Percentiles rank a stretch among this genome's conserved stretches.
phyloP scores from a whole-genome alignment of 805 yeast species.

The Barnettozyma salicaria region DNA sequence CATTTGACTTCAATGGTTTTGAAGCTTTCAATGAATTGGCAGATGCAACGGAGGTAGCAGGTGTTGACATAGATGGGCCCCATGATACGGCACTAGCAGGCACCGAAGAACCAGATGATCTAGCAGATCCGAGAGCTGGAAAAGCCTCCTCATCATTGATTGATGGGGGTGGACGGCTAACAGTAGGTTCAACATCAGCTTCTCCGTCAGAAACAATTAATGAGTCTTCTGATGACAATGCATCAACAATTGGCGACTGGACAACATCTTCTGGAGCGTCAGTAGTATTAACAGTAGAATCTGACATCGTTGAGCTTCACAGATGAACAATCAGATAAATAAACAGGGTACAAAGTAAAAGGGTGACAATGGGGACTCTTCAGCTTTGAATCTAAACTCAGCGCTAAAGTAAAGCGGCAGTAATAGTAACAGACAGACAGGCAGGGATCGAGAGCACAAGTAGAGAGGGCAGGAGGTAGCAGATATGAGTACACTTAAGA shows the following conservation, averaged over 20 bases:
- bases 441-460: too few relatives aligned
- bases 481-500: too few relatives aligned
- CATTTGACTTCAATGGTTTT: constrained; percentile 38
- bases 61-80: constrained; percentile 37
- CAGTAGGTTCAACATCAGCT: constrained; percentile 7
- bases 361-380: too few relatives aligned
- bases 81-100: constrained; percentile 26
- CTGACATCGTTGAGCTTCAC: too few relatives aligned
- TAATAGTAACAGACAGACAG: too few relatives aligned
- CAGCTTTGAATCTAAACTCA: too few relatives aligned
- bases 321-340: too few relatives aligned
- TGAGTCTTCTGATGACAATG: constrained; percentile 1
- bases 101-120: constrained; percentile 25
- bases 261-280: constrained; percentile 2
- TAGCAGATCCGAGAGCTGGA: constrained; percentile 58
- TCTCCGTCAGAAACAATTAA: neutral
- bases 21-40: constrained; percentile 24
- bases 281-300: constrained; percentile 1
- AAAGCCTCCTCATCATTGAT: constrained; percentile 51
- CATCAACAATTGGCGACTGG: constrained; percentile 2
- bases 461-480: too few relatives aligned
- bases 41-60: constrained; percentile 8
- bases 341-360: too few relatives aligned
- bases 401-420: too few relatives aligned
- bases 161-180: constrained; percentile 30